A percentile compares a stretch with the other conserved stretches of the same genome.
phyloP scores from a whole-genome alignment of 2,329 filamentous ascomycete species.

The Verticillium klebahnii region DNA sequence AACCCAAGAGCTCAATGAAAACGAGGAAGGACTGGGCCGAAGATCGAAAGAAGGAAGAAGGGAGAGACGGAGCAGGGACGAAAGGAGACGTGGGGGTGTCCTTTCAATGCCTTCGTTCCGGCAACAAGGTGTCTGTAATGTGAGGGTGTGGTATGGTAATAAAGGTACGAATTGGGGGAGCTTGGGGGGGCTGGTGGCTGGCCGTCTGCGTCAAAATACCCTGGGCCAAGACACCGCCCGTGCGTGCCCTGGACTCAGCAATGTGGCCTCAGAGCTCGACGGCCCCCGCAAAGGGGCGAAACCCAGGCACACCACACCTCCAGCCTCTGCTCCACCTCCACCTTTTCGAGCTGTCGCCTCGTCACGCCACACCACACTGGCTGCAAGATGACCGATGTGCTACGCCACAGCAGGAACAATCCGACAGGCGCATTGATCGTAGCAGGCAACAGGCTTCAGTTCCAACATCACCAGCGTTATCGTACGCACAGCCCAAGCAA shows the following conservation, averaged over 20 bases:
- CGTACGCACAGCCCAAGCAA: neutral
- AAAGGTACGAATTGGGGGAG: neutral
- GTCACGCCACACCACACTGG: neutral
- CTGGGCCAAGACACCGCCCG: neutral
- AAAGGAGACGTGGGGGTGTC: neutral
- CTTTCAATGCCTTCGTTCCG: neutral
- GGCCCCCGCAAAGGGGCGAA: neutral
- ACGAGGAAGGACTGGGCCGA: neutral
- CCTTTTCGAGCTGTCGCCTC: neutral
- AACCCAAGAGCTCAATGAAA: neutral
- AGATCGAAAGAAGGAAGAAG: neutral
- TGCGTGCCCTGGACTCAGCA: conserved; percentile 1
- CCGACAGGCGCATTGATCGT: too few relatives aligned
- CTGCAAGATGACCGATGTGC: neutral
- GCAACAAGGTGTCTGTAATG: neutral
- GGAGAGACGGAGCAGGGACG: neutral
- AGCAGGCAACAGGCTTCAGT: too few relatives aligned
- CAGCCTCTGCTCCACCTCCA: neutral
- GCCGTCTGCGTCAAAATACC: neutral
- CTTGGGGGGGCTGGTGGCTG: neutral
- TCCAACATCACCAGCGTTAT: neutral
- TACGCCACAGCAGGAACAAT: neutral
- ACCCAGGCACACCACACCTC: neutral
- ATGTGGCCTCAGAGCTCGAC: conserved; percentile 2
- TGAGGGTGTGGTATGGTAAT: neutral